Evolutionary conservation across 495 filamentous ascomycete genomes (phyloP).

Genomic region (Penicillium verhagenii): DNA sequence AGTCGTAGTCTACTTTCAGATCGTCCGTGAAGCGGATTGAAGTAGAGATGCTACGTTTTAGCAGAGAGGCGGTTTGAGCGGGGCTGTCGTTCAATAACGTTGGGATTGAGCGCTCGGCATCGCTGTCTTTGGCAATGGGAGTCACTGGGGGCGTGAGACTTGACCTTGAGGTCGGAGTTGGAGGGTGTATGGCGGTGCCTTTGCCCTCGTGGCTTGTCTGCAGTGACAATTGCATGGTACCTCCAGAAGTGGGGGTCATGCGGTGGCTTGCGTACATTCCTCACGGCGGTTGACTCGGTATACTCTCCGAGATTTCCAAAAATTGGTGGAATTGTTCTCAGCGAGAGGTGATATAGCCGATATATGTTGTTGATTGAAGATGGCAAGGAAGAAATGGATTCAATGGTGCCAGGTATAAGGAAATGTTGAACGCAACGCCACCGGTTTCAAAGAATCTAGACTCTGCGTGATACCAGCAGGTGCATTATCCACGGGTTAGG

Average conservation of each 20-base stretch:
- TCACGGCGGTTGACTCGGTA: not conserved
- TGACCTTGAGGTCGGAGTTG: constrained; percentile 7
- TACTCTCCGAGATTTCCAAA: not conserved
- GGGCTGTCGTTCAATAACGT: constrained; percentile 2
- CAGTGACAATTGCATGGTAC: constrained; percentile 32
- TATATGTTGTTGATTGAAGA: no score
- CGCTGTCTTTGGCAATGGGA: constrained; percentile 28
- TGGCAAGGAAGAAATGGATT: no score
- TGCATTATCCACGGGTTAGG: constrained; percentile 21
- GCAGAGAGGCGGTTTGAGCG: not conserved
- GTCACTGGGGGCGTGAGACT: constrained; percentile 41
- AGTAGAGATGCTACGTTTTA: constrained; percentile 16
- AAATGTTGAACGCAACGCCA: constrained; percentile 19
- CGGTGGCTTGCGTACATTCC: not conserved
- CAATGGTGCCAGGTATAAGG: not conserved
- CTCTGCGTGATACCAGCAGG: constrained; percentile 5
- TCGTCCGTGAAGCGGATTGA: constrained; percentile 33
- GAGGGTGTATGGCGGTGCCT: constrained; percentile 6
- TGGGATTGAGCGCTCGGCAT: constrained; percentile 4
- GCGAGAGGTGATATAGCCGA: no score
- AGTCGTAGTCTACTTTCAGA: constrained; percentile 34
- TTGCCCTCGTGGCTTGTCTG: constrained; percentile 23
- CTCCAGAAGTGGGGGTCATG: constrained; percentile 14
- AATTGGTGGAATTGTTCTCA: no score
- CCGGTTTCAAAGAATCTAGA: constrained; percentile 9